Base-by-base conservation (phyloP, 306 rosid species). In the Malus asiatica region DNA sequence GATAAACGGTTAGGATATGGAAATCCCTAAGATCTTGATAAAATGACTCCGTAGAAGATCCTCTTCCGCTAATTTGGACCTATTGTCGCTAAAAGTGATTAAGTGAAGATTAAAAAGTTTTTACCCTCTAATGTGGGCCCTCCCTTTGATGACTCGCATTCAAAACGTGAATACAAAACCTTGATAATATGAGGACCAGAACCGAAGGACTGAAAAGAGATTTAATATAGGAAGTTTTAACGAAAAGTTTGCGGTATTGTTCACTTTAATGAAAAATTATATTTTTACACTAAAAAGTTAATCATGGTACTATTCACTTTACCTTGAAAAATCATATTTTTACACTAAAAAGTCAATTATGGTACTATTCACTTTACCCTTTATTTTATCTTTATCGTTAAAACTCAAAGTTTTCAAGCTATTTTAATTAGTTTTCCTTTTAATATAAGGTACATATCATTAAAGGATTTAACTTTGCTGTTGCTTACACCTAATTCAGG, bases 51-150 rank as follows among this genome's bases (percentile, higher is more conserved):
- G 0, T 0, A 35, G 2, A 35, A 1, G 2, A 35, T 35, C 40
- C 40, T 35, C 40, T 35, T 6, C 8, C 8, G 40, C 6, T 35
- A 8, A 55, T 46, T 55, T 4, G 53, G 68, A 57, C 58, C 73
- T 57, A 45, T 51, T 48, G 14, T 68, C 16, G 4, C 57, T 68
- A 18, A 19, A 71, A 25, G 35, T 60, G 66, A 27, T 60, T 25
- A 20, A 76, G 38, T 15, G 1, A 29, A 63, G 22, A 46, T 48
- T 19, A 22, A 22, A 22, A 40, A 52, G 25, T 30, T 27, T 60
- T 10, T 38, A 60, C 71, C 77, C 46, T 22, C 42, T 60, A 72
- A 59, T 67, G 72, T 27, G 81, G 61, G 40, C 48, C 77, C 67
- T 51, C 48, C 77, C 67, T 38, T 13, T 13, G 8, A 48, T 48